Evolutionary conservation across 306 rosid species (phyloP).

Genomic region (Sphenostylis stenocarpa): DNA sequence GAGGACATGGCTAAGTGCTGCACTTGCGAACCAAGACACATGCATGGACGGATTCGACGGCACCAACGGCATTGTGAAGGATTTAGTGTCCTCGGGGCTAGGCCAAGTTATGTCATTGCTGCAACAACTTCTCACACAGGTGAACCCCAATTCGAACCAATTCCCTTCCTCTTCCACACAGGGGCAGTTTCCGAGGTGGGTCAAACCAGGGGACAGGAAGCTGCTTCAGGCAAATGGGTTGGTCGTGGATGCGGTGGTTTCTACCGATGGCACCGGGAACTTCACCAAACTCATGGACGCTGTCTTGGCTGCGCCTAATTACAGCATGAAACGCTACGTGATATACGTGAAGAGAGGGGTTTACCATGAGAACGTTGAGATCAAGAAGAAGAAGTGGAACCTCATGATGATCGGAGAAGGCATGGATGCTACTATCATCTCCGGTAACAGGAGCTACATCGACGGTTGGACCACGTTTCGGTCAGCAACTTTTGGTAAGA

Average conservation of each 20-base stretch:
- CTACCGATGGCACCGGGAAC: constrained; percentile 71
- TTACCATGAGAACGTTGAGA: constrained; percentile 79
- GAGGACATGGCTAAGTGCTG: constrained; percentile 88
- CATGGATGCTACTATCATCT: constrained; percentile 54
- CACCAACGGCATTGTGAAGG: constrained; percentile 58
- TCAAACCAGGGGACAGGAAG: constrained; percentile 53
- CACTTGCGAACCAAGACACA: constrained; percentile 73
- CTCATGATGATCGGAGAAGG: constrained; percentile 92
- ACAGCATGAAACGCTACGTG: constrained; percentile 64
- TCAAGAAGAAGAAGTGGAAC: constrained; percentile 95
- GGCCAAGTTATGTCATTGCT: constrained; percentile 57
- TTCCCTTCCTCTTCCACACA: neutral
- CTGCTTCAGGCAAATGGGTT: constrained; percentile 48
- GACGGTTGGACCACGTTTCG: constrained; percentile 96
- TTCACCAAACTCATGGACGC: constrained; percentile 72
- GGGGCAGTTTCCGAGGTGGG: constrained; percentile 58
- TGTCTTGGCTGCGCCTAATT: constrained; percentile 61
- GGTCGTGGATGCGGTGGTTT: constrained; percentile 50
- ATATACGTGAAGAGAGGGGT: constrained; percentile 71
- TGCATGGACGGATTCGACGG: constrained; percentile 91
- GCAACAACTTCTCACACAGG: constrained; percentile 56
- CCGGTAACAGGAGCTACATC: constrained; percentile 66
- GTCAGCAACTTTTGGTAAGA: constrained; percentile 86
- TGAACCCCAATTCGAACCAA: constrained; percentile 38
- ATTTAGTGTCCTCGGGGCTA: constrained; percentile 49